Evolutionary conservation across 345 rosid genomes (phyloP).

Genomic region (Salix purpurea): DNA sequence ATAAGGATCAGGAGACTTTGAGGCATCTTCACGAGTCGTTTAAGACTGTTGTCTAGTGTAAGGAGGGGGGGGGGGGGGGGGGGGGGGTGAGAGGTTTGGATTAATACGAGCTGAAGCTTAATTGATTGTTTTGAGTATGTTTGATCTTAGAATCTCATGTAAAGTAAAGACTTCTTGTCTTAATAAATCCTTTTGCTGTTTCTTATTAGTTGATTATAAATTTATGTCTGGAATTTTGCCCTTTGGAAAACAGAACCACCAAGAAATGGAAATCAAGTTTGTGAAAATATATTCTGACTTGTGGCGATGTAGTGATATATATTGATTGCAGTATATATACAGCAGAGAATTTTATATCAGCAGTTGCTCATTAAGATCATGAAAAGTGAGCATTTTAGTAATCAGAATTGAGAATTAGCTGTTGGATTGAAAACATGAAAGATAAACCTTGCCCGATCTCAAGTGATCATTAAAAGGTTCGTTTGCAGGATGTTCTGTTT

Average conservation of each 20-base stretch:
- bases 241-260: neutral
- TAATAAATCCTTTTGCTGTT: neutral
- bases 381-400: neutral
- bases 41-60: conserved; percentile 49
- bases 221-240: neutral
- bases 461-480: neutral
- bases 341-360: neutral
- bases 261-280: neutral
- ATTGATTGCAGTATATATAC: neutral
- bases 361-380: neutral
- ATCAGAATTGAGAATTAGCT: neutral
- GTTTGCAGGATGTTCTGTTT: too few relatives aligned
- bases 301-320: neutral
- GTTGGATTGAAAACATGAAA: neutral
- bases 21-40: conserved; percentile 85
- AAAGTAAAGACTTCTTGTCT: neutral
- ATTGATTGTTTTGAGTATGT: neutral
- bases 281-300: neutral
- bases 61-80: neutral
- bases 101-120: conserved; percentile 1
- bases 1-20: conserved; percentile 59
- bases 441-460: neutral
- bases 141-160: neutral
- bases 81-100: neutral
- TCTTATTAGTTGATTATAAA: too few relatives aligned